phyloP scores from a whole-genome alignment of 1,284 basidiomycete genomes.

The Hymenochaete sp. region DNA sequence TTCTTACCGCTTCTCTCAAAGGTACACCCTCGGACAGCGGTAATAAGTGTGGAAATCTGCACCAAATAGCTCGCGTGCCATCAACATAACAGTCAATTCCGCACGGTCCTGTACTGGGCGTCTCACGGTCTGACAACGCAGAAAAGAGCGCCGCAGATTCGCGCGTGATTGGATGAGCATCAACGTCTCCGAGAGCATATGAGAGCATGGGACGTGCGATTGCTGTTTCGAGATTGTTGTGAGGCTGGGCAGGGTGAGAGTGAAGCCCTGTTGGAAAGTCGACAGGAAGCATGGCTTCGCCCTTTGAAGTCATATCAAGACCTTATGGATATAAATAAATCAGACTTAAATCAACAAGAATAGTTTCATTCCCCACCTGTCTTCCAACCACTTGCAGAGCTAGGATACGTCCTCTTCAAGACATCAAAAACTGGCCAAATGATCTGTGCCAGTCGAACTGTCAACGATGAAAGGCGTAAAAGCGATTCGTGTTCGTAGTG shows the following conservation, averaged over 20 bases:
- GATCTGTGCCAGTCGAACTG: conserved; percentile 58
- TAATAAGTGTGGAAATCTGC: conserved; percentile 40
- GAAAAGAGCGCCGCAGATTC: conserved; percentile 41
- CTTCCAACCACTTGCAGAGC: conserved; percentile 48
- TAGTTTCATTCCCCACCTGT: conserved; percentile 37
- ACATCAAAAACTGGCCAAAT: conserved; percentile 84
- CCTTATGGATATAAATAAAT: conserved; percentile 1
- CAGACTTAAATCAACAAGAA: too few relatives aligned
- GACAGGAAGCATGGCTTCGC: conserved; percentile 24
- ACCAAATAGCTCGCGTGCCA: conserved; percentile 47
- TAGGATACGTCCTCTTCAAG: conserved; percentile 71
- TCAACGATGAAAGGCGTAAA: conserved; percentile 50
- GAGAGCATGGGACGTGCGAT: conserved; percentile 25
- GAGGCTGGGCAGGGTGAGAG: conserved; percentile 18
- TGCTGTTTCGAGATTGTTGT: conserved; percentile 7
- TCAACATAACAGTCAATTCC: conserved; percentile 50
- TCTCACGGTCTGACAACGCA: conserved; percentile 44
- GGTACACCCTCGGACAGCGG: conserved; percentile 74
- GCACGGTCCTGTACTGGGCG: conserved; percentile 49
- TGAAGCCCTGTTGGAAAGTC: conserved; percentile 31
- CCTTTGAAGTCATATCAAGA: conserved; percentile 7
- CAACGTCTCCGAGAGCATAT: conserved; percentile 50
- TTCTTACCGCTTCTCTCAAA: conserved; percentile 72
- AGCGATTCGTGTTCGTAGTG: conserved; percentile 47
- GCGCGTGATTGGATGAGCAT: conserved; percentile 42